A percentile compares a stretch with the other conserved stretches of the same genome.
Conservation (phyloP, 768 basidiomycete genomes). For the Cystofilobasidium bisporidii region DNA sequence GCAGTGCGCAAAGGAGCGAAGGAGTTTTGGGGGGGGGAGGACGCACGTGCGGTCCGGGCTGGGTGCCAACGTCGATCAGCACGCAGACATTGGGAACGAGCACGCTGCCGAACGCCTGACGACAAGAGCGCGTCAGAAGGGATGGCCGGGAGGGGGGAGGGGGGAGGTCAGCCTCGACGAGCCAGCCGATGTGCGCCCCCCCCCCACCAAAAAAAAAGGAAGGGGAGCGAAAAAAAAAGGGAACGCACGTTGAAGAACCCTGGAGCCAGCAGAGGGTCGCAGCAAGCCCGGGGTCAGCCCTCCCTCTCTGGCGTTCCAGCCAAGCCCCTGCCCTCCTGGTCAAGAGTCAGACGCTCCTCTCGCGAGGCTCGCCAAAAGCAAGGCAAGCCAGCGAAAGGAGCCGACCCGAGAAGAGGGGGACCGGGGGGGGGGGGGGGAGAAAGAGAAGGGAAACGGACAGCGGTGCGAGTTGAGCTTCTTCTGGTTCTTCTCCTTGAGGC, state of each 20-base stretch:
- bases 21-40: background rate
- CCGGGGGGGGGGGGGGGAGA: background rate
- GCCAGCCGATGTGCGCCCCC: too few species aligned
- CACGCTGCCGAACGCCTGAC: conserved; percentile 14
- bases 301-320: too few species aligned
- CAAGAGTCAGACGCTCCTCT: too few species aligned
- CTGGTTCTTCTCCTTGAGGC: conserved; percentile 29
- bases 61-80: conserved; percentile 28
- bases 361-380: too few species aligned
- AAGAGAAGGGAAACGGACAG: conserved; percentile 17
- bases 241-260: conserved; percentile 27
- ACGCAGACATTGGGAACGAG: conserved; percentile 28
- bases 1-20: too few species aligned
- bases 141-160: background rate
- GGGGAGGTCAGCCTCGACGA: too few species aligned
- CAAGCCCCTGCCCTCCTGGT: too few species aligned
- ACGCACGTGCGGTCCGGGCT: conserved; percentile 18
- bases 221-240: background rate
- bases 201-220: too few species aligned
- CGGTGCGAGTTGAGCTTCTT: conserved; percentile 29
- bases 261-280: too few species aligned
- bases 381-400: background rate
- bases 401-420: too few species aligned
- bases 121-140: background rate
- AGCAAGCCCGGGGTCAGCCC: too few species aligned